A percentile compares a stretch with the other conserved stretches of the same genome.
phyloP scores from a whole-genome alignment of 352 stramenopile species.

The Pythium periplocum region DNA sequence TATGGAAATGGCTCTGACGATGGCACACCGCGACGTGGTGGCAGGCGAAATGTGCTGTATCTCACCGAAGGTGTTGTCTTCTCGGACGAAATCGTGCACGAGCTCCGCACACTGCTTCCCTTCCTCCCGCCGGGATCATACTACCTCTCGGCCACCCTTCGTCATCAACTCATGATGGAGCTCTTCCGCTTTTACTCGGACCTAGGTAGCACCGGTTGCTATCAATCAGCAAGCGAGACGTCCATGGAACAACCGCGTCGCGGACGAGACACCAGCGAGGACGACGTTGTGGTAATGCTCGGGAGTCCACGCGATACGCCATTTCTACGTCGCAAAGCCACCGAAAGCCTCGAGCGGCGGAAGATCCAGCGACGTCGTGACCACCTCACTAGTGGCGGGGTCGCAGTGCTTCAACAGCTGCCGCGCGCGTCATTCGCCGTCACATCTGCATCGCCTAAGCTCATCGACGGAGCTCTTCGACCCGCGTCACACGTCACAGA shows the following conservation, averaged over 20 bases:
- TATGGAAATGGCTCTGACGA: conserved; percentile 5
- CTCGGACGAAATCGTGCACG: conserved; percentile 30
- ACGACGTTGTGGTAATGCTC: conserved; percentile 32
- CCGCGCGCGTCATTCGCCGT: neutral
- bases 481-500: too few species aligned
- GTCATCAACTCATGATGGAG: conserved; percentile 39
- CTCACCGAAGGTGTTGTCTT: conserved; percentile 38
- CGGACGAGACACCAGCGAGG: conserved; percentile 2
- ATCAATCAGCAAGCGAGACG: too few species aligned
- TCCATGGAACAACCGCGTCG: neutral
- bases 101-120: conserved; percentile 42
- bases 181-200: conserved; percentile 53
- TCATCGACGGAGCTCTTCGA: too few species aligned
- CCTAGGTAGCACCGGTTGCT: conserved; percentile 4
- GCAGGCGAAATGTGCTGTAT: conserved; percentile 15
- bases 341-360: conserved; percentile 37
- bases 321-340: conserved; percentile 61
- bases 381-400: conserved; percentile 29
- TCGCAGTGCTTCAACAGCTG: conserved; percentile 28
- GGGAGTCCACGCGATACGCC: conserved; percentile 65
- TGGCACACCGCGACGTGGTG: too few species aligned
- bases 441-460: too few species aligned
- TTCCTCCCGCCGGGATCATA: conserved; percentile 42
- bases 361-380: conserved; percentile 29
- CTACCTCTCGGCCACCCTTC: conserved; percentile 38